A percentile compares a stretch with the other conserved stretches of the same genome.
phyloP scores from a whole-genome alignment of 768 basidiomycete species.

The Macrolepiota fuliginosa region DNA sequence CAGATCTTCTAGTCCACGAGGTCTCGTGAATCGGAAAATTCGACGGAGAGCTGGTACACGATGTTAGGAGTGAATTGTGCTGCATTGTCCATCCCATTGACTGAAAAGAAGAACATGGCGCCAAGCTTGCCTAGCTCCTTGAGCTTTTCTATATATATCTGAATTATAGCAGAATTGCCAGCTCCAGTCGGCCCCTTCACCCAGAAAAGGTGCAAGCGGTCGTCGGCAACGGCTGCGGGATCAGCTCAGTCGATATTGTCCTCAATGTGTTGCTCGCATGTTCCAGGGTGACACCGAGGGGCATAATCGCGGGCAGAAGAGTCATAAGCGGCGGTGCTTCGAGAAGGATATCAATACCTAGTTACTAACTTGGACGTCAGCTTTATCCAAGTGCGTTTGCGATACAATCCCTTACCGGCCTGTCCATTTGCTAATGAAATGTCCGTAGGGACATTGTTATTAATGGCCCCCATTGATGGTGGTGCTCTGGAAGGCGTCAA shows the following conservation, averaged over 20 bases:
- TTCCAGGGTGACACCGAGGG: background rate
- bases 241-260: slow-evolving; percentile 3
- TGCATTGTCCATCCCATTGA: background rate
- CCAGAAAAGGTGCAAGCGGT: background rate
- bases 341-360: background rate
- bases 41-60: slow-evolving; percentile 6
- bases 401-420: no score
- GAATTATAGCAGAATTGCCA: background rate
- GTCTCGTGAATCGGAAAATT: background rate
- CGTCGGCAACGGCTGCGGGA: background rate
- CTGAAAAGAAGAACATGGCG: background rate
- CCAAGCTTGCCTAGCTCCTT: background rate
- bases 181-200: background rate
- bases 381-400: background rate
- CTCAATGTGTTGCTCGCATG: slow-evolving; percentile 6
- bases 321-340: background rate
- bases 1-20: background rate
- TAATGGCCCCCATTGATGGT: no score
- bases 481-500: no score
- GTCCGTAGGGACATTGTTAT: no score
- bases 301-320: background rate
- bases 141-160: background rate
- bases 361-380: background rate
- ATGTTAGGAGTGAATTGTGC: background rate
- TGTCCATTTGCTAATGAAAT: no score